A percentile compares a stretch with the other conserved stretches of the same genome.
phyloP scores from a whole-genome alignment of 345 rosid species.

The Hibiscus mutabilis region DNA sequence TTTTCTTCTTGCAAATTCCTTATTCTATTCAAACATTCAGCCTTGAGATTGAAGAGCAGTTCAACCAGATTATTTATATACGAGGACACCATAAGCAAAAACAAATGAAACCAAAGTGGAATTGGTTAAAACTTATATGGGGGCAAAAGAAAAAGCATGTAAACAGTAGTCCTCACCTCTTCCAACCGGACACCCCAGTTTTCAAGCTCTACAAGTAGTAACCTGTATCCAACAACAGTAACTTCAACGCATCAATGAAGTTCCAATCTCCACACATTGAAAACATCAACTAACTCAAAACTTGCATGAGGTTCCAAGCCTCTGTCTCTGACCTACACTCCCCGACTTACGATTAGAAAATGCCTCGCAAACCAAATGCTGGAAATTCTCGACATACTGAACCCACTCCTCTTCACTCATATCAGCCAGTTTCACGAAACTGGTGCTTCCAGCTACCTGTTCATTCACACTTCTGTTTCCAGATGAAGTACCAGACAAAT shows the following conservation, averaged over 20 bases:
- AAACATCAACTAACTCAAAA: slow-evolving; percentile 24
- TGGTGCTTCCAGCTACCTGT: slow-evolving; percentile 51
- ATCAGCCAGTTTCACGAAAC: slow-evolving; percentile 39
- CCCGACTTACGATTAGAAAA: slow-evolving; percentile 28
- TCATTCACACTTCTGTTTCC: slow-evolving; percentile 62
- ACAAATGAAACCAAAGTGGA: too few relatives aligned
- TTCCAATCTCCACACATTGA: too few relatives aligned
- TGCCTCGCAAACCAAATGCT: slow-evolving; percentile 33
- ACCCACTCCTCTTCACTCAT: slow-evolving; percentile 31
- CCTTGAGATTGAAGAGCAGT: too few relatives aligned
- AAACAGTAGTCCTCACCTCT: not conserved
- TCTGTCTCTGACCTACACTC: slow-evolving; percentile 37
- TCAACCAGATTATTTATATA: not conserved
- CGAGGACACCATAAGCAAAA: not conserved
- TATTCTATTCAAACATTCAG: not conserved
- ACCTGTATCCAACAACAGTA: not conserved
- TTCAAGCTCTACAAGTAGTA: too few relatives aligned
- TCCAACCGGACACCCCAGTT: too few relatives aligned
- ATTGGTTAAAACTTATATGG: too few relatives aligned
- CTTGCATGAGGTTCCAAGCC: slow-evolving; percentile 64
- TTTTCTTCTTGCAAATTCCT: not conserved
- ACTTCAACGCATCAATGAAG: too few relatives aligned
- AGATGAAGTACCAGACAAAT: slow-evolving; percentile 41
- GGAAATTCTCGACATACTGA: slow-evolving; percentile 42
- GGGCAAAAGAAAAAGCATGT: not conserved